Percentiles rank a stretch among this genome's conserved stretches.
Evolutionary conservation across 768 basidiomycete species (phyloP).

Genomic region (Baorangia bicolor): DNA sequence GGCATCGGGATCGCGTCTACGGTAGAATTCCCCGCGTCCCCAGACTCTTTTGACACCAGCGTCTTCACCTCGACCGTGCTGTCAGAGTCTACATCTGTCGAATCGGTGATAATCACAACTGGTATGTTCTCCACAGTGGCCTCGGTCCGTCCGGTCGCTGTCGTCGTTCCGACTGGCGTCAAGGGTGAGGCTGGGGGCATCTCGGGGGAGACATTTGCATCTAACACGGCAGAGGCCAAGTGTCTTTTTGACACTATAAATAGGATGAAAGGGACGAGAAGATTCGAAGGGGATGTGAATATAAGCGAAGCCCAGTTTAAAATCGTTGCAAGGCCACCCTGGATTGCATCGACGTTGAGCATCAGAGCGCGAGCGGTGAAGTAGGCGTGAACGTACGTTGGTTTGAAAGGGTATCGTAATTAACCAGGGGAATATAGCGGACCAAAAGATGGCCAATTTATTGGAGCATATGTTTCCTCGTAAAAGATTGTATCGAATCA

Average conservation of each 20-base stretch:
- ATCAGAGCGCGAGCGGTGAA: background rate
- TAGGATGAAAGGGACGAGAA: slow-evolving; percentile 22
- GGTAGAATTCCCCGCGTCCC: background rate
- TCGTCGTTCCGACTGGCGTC: background rate
- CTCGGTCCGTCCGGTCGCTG: background rate
- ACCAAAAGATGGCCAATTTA: slow-evolving; percentile 24
- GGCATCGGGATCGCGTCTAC: slow-evolving; percentile 13
- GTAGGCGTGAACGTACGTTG: slow-evolving; percentile 9
- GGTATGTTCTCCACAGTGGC: slow-evolving; percentile 11
- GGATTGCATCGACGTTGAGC: background rate
- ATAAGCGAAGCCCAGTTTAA: slow-evolving; percentile 27
- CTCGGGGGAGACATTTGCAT: slow-evolving; percentile 7
- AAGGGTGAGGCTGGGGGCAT: background rate
- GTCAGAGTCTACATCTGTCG: background rate
- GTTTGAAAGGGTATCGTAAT: slow-evolving; percentile 27
- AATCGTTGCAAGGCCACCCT: slow-evolving; percentile 18
- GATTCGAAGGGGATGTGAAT: slow-evolving; percentile 23
- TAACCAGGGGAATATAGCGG: slow-evolving; percentile 24
- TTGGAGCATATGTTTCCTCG: slow-evolving; percentile 26
- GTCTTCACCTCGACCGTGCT: slow-evolving; percentile 3
- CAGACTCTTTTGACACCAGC: slow-evolving; percentile 3
- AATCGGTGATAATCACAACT: slow-evolving; percentile 19
- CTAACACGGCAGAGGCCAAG: slow-evolving; percentile 20
- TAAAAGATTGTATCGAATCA: slow-evolving; percentile 26
- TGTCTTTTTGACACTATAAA: slow-evolving; percentile 21